Conservation (phyloP, 1,139 yeast genomes). For the Geotrichum candidum region DNA sequence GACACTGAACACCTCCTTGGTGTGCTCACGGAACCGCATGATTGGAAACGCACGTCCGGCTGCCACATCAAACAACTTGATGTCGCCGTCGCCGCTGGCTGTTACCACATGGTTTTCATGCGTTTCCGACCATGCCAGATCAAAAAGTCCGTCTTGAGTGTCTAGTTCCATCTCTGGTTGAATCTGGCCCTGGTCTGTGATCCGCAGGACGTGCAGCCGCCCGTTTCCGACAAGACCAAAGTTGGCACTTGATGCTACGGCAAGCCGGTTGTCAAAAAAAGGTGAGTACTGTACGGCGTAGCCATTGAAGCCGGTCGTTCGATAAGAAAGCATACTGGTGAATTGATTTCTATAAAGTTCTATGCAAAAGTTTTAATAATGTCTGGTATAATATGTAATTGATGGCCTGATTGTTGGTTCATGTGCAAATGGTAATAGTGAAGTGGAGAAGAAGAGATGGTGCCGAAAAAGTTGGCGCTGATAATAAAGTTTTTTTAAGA, state of each 20-base stretch:
- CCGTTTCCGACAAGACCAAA: slow-evolving; percentile 96
- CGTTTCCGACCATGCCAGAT: slow-evolving; percentile 81
- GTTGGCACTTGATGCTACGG: slow-evolving; percentile 87
- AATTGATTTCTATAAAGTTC: no score
- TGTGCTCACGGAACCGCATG: slow-evolving; percentile 71
- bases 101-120: slow-evolving; percentile 81
- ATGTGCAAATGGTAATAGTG: neutral
- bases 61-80: slow-evolving; percentile 70
- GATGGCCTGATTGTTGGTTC: neutral
- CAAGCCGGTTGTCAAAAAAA: slow-evolving; percentile 79
- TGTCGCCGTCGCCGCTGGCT: slow-evolving; percentile 86
- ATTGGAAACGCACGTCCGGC: slow-evolving; percentile 54
- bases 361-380: no score
- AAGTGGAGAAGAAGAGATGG: neutral
- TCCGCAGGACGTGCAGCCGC: slow-evolving; percentile 59
- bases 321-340: slow-evolving; percentile 56
- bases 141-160: slow-evolving; percentile 90
- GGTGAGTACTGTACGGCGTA: slow-evolving; percentile 89
- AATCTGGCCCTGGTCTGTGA: slow-evolving; percentile 59
- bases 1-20: slow-evolving; percentile 78
- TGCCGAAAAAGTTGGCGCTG: neutral
- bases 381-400: no score
- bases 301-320: slow-evolving; percentile 81
- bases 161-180: slow-evolving; percentile 58
- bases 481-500: neutral